Evolutionary conservation across 2,329 filamentous ascomycete genomes (phyloP).

Genomic region (Nemania bipapillata): DNA sequence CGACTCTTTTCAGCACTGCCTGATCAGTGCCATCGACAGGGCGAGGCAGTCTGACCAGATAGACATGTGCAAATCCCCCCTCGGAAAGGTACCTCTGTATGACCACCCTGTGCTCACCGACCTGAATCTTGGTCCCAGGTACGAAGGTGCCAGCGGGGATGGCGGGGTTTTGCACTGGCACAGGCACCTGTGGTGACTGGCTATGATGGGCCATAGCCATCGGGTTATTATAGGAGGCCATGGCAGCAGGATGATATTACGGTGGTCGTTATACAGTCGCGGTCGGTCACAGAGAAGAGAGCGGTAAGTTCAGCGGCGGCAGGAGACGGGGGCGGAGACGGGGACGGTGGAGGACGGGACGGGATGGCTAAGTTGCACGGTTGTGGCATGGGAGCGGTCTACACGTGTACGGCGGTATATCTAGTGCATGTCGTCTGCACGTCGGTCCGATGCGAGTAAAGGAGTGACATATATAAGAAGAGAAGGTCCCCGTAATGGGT

Average conservation of each 20-base stretch:
- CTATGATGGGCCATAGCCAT: slow-evolving; percentile 53
- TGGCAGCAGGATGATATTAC: slow-evolving; percentile 27
- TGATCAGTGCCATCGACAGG: slow-evolving; percentile 80
- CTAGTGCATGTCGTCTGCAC: slow-evolving; percentile 32
- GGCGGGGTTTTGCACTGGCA: slow-evolving; percentile 50
- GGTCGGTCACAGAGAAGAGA: slow-evolving; percentile 22
- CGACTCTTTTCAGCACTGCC: slow-evolving; percentile 92
- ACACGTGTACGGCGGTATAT: slow-evolving; percentile 23
- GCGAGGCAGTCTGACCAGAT: slow-evolving; percentile 87
- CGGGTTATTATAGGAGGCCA: slow-evolving; percentile 49
- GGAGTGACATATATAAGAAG: slow-evolving; percentile 20
- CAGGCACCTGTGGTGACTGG: slow-evolving; percentile 53
- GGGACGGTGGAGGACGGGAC: slow-evolving; percentile 32
- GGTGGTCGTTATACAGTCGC: slow-evolving; percentile 18
- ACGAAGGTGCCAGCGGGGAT: slow-evolving; percentile 86
- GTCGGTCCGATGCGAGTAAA: slow-evolving; percentile 9
- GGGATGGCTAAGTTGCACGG: slow-evolving; percentile 36
- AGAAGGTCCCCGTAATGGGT: neutral
- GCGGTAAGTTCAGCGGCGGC: slow-evolving; percentile 21
- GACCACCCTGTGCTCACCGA: slow-evolving; percentile 89
- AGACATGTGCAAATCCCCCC: slow-evolving; percentile 97
- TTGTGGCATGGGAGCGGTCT: slow-evolving; percentile 44
- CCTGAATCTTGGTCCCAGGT: slow-evolving; percentile 95
- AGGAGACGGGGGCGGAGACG: slow-evolving; percentile 35
- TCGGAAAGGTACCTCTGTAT: slow-evolving; percentile 98